A percentile compares a stretch with the other conserved stretches of the same genome.
Evolutionary conservation across 2,329 filamentous ascomycete genomes (phyloP).

Genomic region (Berkeleyomyces rouxiae): DNA sequence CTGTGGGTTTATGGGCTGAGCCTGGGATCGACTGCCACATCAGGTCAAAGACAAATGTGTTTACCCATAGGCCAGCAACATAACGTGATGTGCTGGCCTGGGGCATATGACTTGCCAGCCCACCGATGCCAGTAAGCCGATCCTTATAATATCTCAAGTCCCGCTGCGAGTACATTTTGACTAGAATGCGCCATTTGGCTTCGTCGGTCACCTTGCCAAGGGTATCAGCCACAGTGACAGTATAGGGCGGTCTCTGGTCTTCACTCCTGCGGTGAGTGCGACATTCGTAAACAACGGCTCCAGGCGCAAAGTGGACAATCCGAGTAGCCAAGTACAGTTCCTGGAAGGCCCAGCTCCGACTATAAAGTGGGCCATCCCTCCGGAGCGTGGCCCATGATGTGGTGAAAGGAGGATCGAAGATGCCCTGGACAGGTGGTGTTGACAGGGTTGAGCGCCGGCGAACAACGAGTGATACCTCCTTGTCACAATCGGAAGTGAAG

Average conservation of each 20-base stretch:
- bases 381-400: conserved; percentile 13
- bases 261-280: conserved; percentile 16
- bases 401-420: conserved; percentile 13
- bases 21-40: conserved; percentile 13
- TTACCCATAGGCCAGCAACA: conserved; percentile 19
- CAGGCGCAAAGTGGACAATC: conserved; percentile 7
- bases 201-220: conserved; percentile 11
- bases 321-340: conserved; percentile 7
- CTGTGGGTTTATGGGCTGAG: conserved; percentile 7
- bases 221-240: conserved; percentile 16
- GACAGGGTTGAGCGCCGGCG: conserved; percentile 9
- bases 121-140: conserved; percentile 20
- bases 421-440: conserved; percentile 7
- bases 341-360: conserved; percentile 15
- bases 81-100: conserved; percentile 17
- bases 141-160: conserved; percentile 16
- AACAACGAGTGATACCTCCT: conserved; percentile 1
- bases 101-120: conserved; percentile 17
- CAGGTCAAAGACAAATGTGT: conserved; percentile 13
- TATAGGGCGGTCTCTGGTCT: conserved; percentile 12
- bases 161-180: conserved; percentile 19
- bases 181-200: conserved; percentile 18
- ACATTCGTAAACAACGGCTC: conserved; percentile 17
- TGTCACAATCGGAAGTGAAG: background rate
- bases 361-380: conserved; percentile 15